Evolutionary conservation across 2,329 filamentous ascomycete genomes (phyloP), one percentile per base, ranked within the genome.

Genomic region (Diaporthe sp.): DNA sequence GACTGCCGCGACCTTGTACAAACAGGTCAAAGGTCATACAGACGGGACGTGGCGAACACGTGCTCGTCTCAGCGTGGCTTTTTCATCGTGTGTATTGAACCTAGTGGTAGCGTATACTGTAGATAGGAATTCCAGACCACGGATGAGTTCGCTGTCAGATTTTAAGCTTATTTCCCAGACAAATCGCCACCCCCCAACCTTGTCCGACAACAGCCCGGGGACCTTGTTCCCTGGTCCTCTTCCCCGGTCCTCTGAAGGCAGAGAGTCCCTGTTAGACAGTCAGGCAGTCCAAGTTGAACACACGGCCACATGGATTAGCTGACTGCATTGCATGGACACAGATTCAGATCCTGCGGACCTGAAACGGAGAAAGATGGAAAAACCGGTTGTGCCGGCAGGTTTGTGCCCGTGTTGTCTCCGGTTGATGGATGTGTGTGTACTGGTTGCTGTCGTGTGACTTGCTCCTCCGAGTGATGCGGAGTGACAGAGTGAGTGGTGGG

Each of bases 121-220:
- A 39, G 10, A 44, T 44, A 17, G 9, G 32, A 63, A 44, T 25
- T 27, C 47, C 27, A 35, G 44, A 27, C 63, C 27, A 51, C 63
- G 32, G 44, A 44, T 32, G 25, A 47, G 50, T 58, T 70, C 37
- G 35, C 55, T 50, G 25, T 27, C 53, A 50, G 32, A 37, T 63
- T 53, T 72, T 65, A 65, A 72, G 70, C 70, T 72, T 72, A 72
- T 50, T 56, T 51, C 44, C 47, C 44, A 63, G 12, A 44, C 58
- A 44, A 44, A 58, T 19, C 55, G 32, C 30, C 55, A 15, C 55
- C 55, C 15, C 58, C 58, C 51, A 15, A 25, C 42, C 25, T 37
- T 12, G n/a, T 58, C 25, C 42, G 42, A 66, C 59, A 32, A 37
- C 22, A 51, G 27, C 61, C 37, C 27, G 25, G 12, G 22, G 39